Percentiles rank a stretch among this genome's conserved stretches.
These are phyloP conservation scores for Vitis hybrid DNA, from an alignment of 177 flowering plant genomes.

Conservation along the genomic window DNA sequence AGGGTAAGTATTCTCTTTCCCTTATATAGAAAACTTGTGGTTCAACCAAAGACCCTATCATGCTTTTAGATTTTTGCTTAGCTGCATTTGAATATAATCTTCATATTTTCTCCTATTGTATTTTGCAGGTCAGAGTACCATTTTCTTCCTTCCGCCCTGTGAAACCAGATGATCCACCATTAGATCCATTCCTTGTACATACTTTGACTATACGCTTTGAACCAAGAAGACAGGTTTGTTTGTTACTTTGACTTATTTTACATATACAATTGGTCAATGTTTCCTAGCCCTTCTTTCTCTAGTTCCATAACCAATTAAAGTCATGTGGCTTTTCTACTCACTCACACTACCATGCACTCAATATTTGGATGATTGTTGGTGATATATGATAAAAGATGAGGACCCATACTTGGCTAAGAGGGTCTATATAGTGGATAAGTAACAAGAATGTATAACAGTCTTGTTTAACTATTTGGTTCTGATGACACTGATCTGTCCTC, in stretches of 20 bases:
- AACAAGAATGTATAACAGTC: too few species aligned
- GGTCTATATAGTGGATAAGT: too few species aligned
- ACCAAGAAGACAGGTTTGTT: constrained; percentile 88
- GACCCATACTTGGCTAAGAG: too few species aligned
- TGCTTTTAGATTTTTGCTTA: not conserved
- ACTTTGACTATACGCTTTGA: constrained; percentile 94
- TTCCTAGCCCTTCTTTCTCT: not conserved
- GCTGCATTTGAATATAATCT: not conserved
- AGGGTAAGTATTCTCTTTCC: constrained; percentile 50
- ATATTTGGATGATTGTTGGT: too few species aligned
- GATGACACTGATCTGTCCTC: too few species aligned
- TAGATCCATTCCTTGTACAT: constrained; percentile 96
- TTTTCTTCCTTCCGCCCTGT: constrained; percentile 90
- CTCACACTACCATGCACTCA: too few species aligned
- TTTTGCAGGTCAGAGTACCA: constrained; percentile 79
- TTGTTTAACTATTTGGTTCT: too few species aligned
- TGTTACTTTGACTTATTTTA: not conserved
- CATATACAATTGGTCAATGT: not conserved
- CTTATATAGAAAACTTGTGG: not conserved
- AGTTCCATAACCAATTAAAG: not conserved
- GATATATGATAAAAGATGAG: too few species aligned
- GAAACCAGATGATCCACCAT: constrained; percentile 91
- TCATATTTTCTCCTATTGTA: constrained; percentile 1
- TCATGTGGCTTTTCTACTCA: too few species aligned
- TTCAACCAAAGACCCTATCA: not conserved